Conservation (phyloP, 1,284 basidiomycete genomes). For the Sporisorium graminicola region DNA sequence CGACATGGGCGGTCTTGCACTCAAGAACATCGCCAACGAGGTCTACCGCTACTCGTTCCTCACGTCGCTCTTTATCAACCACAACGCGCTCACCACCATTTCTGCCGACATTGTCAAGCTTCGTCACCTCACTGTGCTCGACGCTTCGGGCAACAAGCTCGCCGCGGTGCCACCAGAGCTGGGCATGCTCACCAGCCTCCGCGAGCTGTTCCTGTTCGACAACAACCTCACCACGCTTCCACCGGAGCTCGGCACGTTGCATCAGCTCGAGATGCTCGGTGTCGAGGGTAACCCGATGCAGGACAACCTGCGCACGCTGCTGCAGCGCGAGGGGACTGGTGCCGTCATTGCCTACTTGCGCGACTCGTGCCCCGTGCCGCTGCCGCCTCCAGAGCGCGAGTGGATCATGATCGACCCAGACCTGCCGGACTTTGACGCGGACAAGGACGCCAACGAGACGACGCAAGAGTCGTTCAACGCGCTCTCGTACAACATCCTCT, state of each 20-base stretch:
- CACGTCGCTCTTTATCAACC: slow-evolving; percentile 95
- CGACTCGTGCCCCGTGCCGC: slow-evolving; percentile 85
- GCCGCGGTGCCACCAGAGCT: slow-evolving; percentile 84
- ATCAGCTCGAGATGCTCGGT: slow-evolving; percentile 92
- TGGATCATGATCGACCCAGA: slow-evolving; percentile 84
- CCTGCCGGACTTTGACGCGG: slow-evolving; percentile 72
- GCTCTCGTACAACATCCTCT: slow-evolving; percentile 94
- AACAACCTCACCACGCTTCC: slow-evolving; percentile 89
- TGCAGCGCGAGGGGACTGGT: slow-evolving; percentile 92
- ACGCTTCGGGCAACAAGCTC: slow-evolving; percentile 91
- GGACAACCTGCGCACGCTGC: slow-evolving; percentile 79
- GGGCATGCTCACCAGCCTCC: slow-evolving; percentile 88
- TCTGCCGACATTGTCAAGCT: slow-evolving; percentile 88
- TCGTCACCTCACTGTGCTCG: slow-evolving; percentile 87
- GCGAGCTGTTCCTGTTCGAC: slow-evolving; percentile 95
- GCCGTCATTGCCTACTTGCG: slow-evolving; percentile 89
- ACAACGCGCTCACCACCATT: slow-evolving; percentile 86
- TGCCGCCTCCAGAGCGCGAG: slow-evolving; percentile 83
- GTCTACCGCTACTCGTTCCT: slow-evolving; percentile 93
- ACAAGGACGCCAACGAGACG: slow-evolving; percentile 50
- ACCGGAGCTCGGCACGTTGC: slow-evolving; percentile 86
- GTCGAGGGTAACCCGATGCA: slow-evolving; percentile 96
- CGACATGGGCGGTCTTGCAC: slow-evolving; percentile 94
- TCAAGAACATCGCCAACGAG: slow-evolving; percentile 87
- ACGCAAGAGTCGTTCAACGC: slow-evolving; percentile 78